Conservation (phyloP, 2,329 filamentous ascomycete genomes). For the Ilyonectria robusta region DNA sequence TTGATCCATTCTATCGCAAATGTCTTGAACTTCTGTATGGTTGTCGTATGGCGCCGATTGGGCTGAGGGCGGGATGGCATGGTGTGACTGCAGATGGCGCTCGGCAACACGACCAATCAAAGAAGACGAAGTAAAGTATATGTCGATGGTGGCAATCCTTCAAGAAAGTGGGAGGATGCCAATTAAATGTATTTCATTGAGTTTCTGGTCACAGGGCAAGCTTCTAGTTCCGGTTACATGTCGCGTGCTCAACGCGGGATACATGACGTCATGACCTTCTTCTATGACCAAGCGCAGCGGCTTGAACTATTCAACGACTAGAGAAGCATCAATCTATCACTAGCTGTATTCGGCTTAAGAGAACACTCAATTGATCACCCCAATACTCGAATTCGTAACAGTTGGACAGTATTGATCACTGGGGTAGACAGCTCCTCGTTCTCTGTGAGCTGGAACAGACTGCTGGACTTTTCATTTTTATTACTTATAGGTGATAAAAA, state of each 20-base stretch:
- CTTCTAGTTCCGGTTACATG: neutral
- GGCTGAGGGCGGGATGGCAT: slow-evolving; percentile 41
- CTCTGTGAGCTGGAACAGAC: too few relatives aligned
- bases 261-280: slow-evolving; percentile 11
- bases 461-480: too few relatives aligned
- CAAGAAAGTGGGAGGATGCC: too few relatives aligned
- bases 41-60: slow-evolving; percentile 24
- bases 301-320: neutral
- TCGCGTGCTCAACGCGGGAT: neutral
- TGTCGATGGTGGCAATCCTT: neutral
- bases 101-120: neutral
- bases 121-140: neutral
- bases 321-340: neutral
- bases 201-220: slow-evolving; percentile 4
- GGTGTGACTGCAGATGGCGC: neutral
- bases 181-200: neutral
- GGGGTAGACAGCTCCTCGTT: too few relatives aligned
- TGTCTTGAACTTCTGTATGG: slow-evolving; percentile 24
- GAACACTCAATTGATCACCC: neutral
- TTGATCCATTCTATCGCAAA: slow-evolving; percentile 66
- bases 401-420: neutral
- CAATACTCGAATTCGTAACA: neutral
- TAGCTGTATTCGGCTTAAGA: neutral
- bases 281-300: neutral
- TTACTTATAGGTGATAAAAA: too few relatives aligned